Percentiles rank a stretch among this genome's conserved stretches.
Conservation (phyloP, 192 early-diverging fungal genomes). For the Coemansia sp. region DNA sequence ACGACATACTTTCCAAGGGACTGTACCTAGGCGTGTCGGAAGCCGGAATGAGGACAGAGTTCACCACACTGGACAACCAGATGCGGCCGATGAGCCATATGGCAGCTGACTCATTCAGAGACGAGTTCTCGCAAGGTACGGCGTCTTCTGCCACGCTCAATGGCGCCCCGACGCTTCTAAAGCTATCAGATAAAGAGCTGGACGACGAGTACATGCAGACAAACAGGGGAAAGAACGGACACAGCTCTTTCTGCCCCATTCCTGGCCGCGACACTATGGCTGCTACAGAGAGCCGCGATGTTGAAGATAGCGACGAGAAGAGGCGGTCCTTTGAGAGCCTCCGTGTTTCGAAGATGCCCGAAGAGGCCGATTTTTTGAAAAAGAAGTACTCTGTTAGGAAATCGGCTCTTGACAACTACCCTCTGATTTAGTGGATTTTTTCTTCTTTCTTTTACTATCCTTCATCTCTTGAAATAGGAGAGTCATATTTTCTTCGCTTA, state of each 20-base stretch:
- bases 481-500: neutral
- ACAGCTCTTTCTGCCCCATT: conserved; percentile 46
- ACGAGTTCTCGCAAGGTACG: neutral
- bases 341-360: conserved; percentile 35
- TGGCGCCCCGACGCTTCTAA: neutral
- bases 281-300: conserved; percentile 3
- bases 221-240: conserved; percentile 14
- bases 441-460: neutral
- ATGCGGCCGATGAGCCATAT: neutral
- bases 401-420: conserved; percentile 44
- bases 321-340: conserved; percentile 36
- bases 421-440: conserved; percentile 18
- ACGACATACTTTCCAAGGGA: conserved; percentile 28
- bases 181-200: neutral
- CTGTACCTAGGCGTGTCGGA: conserved; percentile 33
- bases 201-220: neutral
- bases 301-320: conserved; percentile 6
- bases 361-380: conserved; percentile 46
- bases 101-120: neutral
- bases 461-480: neutral
- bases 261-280: conserved; percentile 16
- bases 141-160: conserved; percentile 20
- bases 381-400: conserved; percentile 31
- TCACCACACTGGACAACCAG: neutral
- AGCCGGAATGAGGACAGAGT: conserved; percentile 22